Conservation (phyloP, 257 asterid genomes). For the Solanum tarapatanum region DNA sequence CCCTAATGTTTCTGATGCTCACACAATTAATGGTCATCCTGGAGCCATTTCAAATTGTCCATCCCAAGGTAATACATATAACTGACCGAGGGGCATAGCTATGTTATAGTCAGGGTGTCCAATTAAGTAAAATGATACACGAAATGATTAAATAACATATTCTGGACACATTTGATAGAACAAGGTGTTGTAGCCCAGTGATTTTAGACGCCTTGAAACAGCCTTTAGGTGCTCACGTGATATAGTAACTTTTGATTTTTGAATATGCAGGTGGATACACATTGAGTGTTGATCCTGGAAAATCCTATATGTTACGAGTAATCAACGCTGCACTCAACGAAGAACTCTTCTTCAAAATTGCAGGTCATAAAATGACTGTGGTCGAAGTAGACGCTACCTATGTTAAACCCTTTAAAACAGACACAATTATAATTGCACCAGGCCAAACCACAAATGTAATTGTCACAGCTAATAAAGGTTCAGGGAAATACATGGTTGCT, state of each 20-base stretch:
- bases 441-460: conserved; percentile 52
- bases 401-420: conserved; percentile 50
- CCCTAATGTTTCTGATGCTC: conserved; percentile 69
- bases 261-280: conserved; percentile 23
- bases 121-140: too few relatives aligned
- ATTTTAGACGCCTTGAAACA: too few relatives aligned
- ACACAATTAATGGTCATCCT: conserved; percentile 62
- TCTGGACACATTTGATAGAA: too few relatives aligned
- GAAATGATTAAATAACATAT: too few relatives aligned
- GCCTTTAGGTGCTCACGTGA: not conserved
- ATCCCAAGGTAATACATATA: not conserved
- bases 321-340: conserved; percentile 45
- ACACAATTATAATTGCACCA: conserved; percentile 41
- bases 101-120: too few relatives aligned
- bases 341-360: conserved; percentile 40
- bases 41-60: conserved; percentile 29
- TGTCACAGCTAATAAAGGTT: conserved; percentile 14
- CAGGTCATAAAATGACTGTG: conserved; percentile 45
- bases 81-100: not conserved
- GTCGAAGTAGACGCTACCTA: conserved; percentile 61
- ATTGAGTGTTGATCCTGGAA: conserved; percentile 34
- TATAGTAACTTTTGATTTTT: not conserved
- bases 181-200: too few relatives aligned
- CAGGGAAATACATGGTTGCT: conserved; percentile 34
- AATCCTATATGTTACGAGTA: conserved; percentile 44